A percentile compares a stretch with the other conserved stretches of the same genome.
Evolutionary conservation across 1,139 yeast genomes (phyloP).

Genomic region (Blastobotrys illinoisensis): DNA sequence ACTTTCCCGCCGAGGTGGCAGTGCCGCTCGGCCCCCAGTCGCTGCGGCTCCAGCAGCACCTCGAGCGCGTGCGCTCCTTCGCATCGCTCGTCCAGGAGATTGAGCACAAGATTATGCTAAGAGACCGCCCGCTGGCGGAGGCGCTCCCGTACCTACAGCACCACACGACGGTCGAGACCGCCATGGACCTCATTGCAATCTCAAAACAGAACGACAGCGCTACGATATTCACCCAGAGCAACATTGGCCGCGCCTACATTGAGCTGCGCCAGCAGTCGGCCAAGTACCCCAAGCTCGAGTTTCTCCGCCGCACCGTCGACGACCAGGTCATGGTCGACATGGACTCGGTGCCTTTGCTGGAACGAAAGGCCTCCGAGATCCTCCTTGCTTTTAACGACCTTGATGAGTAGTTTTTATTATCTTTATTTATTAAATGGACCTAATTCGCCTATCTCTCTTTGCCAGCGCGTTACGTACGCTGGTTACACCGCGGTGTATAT

Average conservation of each 20-base stretch:
- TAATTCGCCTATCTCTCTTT: too few species aligned
- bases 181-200: conserved; percentile 22
- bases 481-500: background rate
- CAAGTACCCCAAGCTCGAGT: conserved; percentile 9
- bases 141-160: background rate
- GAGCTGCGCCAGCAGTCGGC: conserved; percentile 5
- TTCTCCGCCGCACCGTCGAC: conserved; percentile 5
- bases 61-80: conserved; percentile 18
- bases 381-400: conserved; percentile 3
- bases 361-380: conserved; percentile 8
- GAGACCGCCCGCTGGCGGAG: conserved; percentile 1
- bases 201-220: conserved; percentile 20
- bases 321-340: conserved; percentile 11
- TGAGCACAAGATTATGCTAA: conserved; percentile 13
- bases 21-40: conserved; percentile 5
- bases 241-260: conserved; percentile 16
- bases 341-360: conserved; percentile 9
- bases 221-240: conserved; percentile 14
- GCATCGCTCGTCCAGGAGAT: conserved; percentile 16
- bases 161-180: conserved; percentile 12
- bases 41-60: conserved; percentile 15
- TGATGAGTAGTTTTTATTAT: background rate
- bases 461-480: too few species aligned
- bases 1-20: background rate
- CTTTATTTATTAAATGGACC: background rate